Evolutionary conservation across 108 stramenopile genomes (phyloP).

Genomic region (Discostella pseudostelligera): DNA sequence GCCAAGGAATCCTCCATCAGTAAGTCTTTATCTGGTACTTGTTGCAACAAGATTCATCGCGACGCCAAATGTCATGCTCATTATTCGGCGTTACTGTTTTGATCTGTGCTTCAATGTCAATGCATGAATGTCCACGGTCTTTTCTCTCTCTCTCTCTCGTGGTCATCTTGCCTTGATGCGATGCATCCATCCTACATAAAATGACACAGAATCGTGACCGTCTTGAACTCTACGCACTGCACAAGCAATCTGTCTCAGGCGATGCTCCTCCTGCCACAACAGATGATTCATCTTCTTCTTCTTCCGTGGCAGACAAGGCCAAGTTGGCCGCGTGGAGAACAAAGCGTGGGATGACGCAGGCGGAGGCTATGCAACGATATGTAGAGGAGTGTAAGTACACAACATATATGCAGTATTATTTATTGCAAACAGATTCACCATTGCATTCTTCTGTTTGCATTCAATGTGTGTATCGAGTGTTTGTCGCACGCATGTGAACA

Average conservation of each 20-base stretch:
- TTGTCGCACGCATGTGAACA: no score
- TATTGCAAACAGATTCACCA: no score
- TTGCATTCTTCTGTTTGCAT: no score
- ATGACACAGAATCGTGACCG: conserved; percentile 70
- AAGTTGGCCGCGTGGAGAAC: conserved; percentile 75
- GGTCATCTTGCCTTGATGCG: conserved; percentile 2
- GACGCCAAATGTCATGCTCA: no score
- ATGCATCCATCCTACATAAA: neutral
- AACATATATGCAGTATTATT: no score
- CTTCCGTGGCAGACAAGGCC: conserved; percentile 72
- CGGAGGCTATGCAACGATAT: conserved; percentile 77
- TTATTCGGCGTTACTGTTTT: no score
- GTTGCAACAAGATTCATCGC: no score
- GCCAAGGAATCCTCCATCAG: conserved; percentile 73
- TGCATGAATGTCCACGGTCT: no score
- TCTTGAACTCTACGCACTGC: conserved; percentile 87
- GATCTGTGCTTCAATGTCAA: no score
- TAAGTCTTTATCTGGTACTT: no score
- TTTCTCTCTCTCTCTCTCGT: conserved; percentile 6
- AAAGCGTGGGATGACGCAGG: conserved; percentile 58
- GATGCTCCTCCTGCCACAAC: conserved; percentile 64
- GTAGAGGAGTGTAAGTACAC: conserved; percentile 53
- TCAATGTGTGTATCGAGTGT: no score
- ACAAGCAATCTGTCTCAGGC: conserved; percentile 81
- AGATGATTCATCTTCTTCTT: conserved; percentile 9